Evolutionary conservation across 1,139 yeast genomes (phyloP).

Genomic region (Chernovozyma aurita): DNA sequence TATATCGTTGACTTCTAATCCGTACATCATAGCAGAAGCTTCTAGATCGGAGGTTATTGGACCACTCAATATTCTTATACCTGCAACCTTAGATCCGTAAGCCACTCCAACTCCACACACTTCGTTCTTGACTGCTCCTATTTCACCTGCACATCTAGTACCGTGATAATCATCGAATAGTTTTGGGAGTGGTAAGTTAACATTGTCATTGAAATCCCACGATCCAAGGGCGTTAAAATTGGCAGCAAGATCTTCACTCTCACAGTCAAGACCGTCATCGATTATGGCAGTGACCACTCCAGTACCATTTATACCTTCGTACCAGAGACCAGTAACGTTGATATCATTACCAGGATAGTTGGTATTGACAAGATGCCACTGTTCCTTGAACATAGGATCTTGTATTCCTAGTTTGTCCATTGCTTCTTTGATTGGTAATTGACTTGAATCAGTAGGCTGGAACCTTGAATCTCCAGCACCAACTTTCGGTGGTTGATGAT

Average conservation of each 20-base stretch:
- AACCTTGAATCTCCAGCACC: too few species aligned
- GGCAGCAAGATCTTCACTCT: constrained; percentile 63
- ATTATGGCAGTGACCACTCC: constrained; percentile 83
- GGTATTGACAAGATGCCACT: constrained; percentile 88
- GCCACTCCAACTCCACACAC: constrained; percentile 96
- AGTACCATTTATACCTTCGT: constrained; percentile 72
- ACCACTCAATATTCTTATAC: constrained; percentile 84
- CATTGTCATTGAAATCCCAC: constrained; percentile 87
- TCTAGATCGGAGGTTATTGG: constrained; percentile 80
- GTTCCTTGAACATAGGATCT: constrained; percentile 77
- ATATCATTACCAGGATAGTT: constrained; percentile 75
- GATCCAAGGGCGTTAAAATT: constrained; percentile 75
- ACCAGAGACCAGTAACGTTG: constrained; percentile 86
- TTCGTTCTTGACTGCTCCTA: constrained; percentile 84
- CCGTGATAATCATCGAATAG: constrained; percentile 90
- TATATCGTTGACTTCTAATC: constrained; percentile 77
- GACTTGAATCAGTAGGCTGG: constrained; percentile 35
- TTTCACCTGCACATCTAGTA: constrained; percentile 97
- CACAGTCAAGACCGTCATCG: constrained; percentile 91
- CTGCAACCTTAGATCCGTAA: constrained; percentile 78
- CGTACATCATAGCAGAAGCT: constrained; percentile 82
- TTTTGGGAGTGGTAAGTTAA: constrained; percentile 72
- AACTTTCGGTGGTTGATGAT: too few species aligned
- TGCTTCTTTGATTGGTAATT: constrained; percentile 36
- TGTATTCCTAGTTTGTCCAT: constrained; percentile 55